Conservation (phyloP, 371 early-diverging fungal species). For the Mortierella sp. region DNA sequence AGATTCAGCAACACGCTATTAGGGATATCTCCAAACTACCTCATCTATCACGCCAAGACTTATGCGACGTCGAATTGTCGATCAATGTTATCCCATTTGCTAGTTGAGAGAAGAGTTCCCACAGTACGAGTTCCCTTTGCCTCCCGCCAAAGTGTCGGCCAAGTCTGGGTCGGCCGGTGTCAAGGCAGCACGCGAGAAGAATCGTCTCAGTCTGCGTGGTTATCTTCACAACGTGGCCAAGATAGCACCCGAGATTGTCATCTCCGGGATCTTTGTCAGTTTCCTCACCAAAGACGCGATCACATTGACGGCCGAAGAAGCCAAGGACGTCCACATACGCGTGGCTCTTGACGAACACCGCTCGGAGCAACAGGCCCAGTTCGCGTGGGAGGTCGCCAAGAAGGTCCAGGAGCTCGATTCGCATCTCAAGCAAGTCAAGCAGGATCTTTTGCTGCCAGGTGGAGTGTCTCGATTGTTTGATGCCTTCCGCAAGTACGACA, state of each 20-base stretch:
- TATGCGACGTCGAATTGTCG: not conserved
- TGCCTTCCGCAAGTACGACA: conserved; percentile 62
- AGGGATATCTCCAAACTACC: not conserved
- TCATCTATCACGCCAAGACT: not conserved
- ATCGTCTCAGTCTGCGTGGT: conserved; percentile 67
- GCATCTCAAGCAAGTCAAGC: conserved; percentile 66
- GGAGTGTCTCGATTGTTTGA: conserved; percentile 35
- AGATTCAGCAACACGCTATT: not conserved
- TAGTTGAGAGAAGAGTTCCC: conserved; percentile 49
- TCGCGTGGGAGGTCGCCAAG: conserved; percentile 65
- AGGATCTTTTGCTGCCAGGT: conserved; percentile 68
- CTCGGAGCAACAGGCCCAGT: conserved; percentile 63
- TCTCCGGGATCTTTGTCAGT: conserved; percentile 52
- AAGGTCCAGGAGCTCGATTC: conserved; percentile 68
- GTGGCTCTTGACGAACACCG: conserved; percentile 61
- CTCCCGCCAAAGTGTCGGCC: conserved; percentile 34
- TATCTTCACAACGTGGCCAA: conserved; percentile 65
- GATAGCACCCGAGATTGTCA: conserved; percentile 59
- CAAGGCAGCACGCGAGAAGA: conserved; percentile 63
- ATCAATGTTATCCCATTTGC: not conserved
- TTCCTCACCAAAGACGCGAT: conserved; percentile 69
- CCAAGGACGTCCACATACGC: conserved; percentile 62
- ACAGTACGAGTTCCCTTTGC: conserved; percentile 44
- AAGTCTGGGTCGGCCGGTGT: conserved; percentile 38
- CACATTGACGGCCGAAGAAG: conserved; percentile 60